Evolutionary conservation across 495 filamentous ascomycete genomes (phyloP), one percentile per base, ranked within the genome.

Genomic region (Podospora sp.): DNA sequence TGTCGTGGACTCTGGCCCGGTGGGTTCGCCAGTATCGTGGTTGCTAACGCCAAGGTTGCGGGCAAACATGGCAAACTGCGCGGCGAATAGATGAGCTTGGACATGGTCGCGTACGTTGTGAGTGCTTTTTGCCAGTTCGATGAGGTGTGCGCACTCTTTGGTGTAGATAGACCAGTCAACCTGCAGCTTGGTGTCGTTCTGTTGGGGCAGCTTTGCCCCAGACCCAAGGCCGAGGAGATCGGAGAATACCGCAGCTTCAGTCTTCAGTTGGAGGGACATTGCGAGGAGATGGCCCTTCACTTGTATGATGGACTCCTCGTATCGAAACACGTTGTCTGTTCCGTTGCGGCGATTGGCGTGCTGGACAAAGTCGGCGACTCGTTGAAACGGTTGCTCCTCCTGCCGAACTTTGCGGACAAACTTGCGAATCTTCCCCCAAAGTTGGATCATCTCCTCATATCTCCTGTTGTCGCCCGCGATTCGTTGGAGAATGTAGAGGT

Each of bases 301-400:
- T 62, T 88, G 85, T 26, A 88, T 76, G 49, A 74, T 71, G 1
- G 79, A 73, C 62, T 79, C 76, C 25, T 84, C 79, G 27, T 83
- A 79, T 24, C 71, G 61, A 66, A 88, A 84, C 12, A 73, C 68
- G 21, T 70, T 60, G 9, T 57, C 22, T 18, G 72, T 74, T 36
- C 75, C 70, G 46, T 79, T 77, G 40, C 80, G 78, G 18, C 78
- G 73, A 24, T 79, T 78, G 5, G 82, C 82, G 51, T 84, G 79
- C 60, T 83, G 72, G 26, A 88, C 84, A 66, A 88, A 74, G 61
- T 81, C 73, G 21, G 81, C 79, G 9, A 91, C 85, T 16, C 80
- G 79, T 50, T 82, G 79, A 63, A 88, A 87, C 0, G 88, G 88
- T 63, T 91, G 87, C 75, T 91, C 89, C 56, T 84, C 79, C 66